Conservation (phyloP, 257 asterid genomes). For the Nicotiana tabacum region DNA sequence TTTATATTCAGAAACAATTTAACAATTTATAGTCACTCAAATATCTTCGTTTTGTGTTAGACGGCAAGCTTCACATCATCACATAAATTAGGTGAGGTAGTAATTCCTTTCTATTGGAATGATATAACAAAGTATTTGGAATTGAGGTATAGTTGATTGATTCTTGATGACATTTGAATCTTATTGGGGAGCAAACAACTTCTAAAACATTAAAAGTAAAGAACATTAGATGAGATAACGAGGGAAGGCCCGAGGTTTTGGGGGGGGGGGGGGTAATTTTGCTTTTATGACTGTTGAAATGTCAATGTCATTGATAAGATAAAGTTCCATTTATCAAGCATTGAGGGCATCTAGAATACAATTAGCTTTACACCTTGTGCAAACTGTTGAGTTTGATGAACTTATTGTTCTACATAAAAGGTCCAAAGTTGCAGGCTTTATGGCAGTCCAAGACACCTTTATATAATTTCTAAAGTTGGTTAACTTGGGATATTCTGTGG, state of each 20-base stretch:
- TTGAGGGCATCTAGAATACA: background rate
- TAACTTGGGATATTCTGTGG: background rate
- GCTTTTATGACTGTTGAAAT: background rate
- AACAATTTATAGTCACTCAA: too few relatives aligned
- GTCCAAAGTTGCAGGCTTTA: background rate
- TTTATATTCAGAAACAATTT: too few relatives aligned
- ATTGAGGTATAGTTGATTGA: background rate
- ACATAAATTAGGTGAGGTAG: too few relatives aligned
- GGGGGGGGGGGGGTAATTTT: background rate
- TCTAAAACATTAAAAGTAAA: background rate
- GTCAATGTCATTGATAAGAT: background rate
- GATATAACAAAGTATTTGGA: background rate
- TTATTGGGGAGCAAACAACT: background rate
- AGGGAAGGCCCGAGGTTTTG: background rate
- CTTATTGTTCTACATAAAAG: background rate
- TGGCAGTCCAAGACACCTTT: background rate
- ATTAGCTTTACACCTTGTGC: slow-evolving; percentile 1
- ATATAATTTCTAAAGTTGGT: background rate
- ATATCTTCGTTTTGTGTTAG: too few relatives aligned
- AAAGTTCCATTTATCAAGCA: background rate
- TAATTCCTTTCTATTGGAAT: background rate
- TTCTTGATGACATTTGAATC: background rate
- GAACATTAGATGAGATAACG: background rate
- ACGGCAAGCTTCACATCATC: too few relatives aligned
- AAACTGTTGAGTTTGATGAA: background rate